Evolutionary conservation across 768 basidiomycete genomes (phyloP).

Genomic region (Rhizopogon vinicolor): DNA sequence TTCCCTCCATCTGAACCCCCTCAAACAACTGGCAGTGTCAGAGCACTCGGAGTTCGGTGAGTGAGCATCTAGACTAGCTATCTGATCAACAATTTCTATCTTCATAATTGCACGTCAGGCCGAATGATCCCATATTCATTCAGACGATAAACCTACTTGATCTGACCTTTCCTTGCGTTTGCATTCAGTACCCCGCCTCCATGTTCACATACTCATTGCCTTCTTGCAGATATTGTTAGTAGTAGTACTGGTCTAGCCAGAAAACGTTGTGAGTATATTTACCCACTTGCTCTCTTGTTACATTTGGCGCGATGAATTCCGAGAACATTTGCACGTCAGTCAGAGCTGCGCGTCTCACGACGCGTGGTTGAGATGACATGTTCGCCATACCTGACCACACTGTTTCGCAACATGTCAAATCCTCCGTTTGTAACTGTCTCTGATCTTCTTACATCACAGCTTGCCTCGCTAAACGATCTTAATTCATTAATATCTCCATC

Average conservation of each 20-base stretch:
- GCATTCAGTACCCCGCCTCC: neutral
- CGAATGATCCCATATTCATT: conserved; percentile 21
- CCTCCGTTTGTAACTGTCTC: neutral
- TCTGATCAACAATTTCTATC: conserved; percentile 1
- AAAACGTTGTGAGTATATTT: neutral
- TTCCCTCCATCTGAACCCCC: neutral
- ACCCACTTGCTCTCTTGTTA: neutral
- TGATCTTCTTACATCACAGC: neutral
- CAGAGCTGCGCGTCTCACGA: conserved; percentile 31
- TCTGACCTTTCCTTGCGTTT: neutral
- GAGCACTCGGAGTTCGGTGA: neutral
- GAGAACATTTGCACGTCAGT: conserved; percentile 63
- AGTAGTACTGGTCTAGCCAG: no score
- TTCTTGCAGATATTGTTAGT: neutral
- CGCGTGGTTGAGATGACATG: conserved; percentile 32
- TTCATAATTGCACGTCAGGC: conserved; percentile 44
- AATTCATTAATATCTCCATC: conserved; percentile 1
- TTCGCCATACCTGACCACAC: conserved; percentile 39
- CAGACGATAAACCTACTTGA: conserved; percentile 4
- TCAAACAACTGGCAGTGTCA: neutral
- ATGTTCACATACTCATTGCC: neutral
- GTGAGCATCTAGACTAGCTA: neutral
- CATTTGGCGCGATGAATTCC: conserved; percentile 36
- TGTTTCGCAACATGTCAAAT: neutral
- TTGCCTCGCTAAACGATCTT: neutral